Percentiles rank a stretch among this genome's conserved stretches.
phyloP scores from a whole-genome alignment of 441 rosid genomes.

The Eutrema salsugineum region DNA sequence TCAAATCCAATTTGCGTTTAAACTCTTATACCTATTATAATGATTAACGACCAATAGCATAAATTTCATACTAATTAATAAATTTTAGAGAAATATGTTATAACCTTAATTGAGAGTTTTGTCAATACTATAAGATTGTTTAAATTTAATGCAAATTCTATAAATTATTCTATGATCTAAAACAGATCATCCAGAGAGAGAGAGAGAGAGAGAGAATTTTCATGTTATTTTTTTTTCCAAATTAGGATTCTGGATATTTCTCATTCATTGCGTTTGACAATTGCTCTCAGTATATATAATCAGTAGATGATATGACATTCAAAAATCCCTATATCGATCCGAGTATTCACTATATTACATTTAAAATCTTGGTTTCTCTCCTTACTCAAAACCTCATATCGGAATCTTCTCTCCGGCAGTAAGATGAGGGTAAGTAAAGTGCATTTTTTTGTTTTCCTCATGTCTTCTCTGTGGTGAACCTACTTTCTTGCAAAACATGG shows the following conservation, averaged over 20 bases:
- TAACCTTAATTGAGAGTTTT: too few species aligned
- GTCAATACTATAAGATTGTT: background rate
- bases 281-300: background rate
- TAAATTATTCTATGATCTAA: too few species aligned
- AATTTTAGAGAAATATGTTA: too few species aligned
- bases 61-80: too few species aligned
- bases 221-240: background rate
- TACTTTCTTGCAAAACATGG: background rate
- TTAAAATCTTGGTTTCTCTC: background rate
- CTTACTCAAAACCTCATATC: too few species aligned
- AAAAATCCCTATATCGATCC: background rate
- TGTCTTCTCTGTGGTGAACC: background rate
- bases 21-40: too few species aligned
- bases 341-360: background rate
- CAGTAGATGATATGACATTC: background rate
- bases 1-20: background rate
- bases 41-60: too few species aligned
- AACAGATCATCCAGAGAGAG: too few species aligned
- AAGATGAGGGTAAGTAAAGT: slow-evolving; percentile 15
- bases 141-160: too few species aligned
- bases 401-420: background rate
- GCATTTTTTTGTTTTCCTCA: background rate
- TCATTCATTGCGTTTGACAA: background rate
- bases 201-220: too few species aligned
- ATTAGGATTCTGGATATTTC: background rate